Evolutionary conservation across 1,284 basidiomycete genomes (phyloP).

Genomic region (Pseudozyma hubeiensis): DNA sequence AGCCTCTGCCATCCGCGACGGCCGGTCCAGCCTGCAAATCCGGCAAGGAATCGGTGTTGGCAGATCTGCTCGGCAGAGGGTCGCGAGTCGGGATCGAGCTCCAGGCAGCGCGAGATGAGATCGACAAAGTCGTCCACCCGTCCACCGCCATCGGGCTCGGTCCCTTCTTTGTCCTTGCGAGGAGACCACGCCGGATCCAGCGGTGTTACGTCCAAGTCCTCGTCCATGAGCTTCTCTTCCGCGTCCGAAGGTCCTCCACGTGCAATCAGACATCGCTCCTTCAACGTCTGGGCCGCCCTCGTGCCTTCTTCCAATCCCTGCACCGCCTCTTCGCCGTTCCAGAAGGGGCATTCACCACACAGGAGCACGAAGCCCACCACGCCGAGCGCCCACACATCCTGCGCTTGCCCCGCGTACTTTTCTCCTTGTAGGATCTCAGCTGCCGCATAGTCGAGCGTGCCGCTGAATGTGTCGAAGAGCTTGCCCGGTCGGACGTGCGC

Average conservation of each 20-base stretch:
- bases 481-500: conserved; percentile 81
- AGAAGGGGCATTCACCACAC: conserved; percentile 88
- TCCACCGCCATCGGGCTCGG: conserved; percentile 77
- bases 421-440: conserved; percentile 96
- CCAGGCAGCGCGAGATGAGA: conserved; percentile 82
- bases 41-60: conserved; percentile 80
- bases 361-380: conserved; percentile 95
- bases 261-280: conserved; percentile 53
- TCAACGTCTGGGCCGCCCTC: conserved; percentile 56
- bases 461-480: conserved; percentile 95
- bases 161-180: conserved; percentile 36
- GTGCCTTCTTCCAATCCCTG: conserved; percentile 60
- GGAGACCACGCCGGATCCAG: conserved; percentile 39
- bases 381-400: conserved; percentile 99
- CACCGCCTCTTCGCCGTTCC: conserved; percentile 71
- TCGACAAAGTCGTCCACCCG: conserved; percentile 81
- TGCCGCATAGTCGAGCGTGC: conserved; percentile 86
- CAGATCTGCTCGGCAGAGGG: conserved; percentile 86
- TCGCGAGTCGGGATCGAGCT: conserved; percentile 72
- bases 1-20: conserved; percentile 62
- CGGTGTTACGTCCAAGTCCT: conserved; percentile 24
- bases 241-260: conserved; percentile 33
- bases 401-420: conserved; percentile 92
- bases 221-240: conserved; percentile 16
- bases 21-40: conserved; percentile 71